A percentile compares a stretch with the other conserved stretches of the same genome.
phyloP scores from a whole-genome alignment of 768 basidiomycete species.

The Termitomyces bulborhizus region DNA sequence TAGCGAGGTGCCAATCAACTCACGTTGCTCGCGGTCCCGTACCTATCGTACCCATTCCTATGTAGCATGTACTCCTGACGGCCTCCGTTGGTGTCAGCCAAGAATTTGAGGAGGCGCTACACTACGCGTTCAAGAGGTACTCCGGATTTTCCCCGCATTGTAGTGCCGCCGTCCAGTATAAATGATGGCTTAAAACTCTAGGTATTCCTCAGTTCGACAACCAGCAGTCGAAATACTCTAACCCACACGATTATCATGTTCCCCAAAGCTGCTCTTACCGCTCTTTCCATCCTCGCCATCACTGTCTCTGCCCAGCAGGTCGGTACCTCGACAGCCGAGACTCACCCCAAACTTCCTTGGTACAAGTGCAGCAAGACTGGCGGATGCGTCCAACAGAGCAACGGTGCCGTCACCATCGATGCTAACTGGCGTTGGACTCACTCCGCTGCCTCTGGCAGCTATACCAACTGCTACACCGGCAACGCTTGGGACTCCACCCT shows the following conservation, averaged over 20 bases:
- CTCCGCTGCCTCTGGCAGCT: constrained; percentile 19
- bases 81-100: neutral
- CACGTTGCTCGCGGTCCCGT: neutral
- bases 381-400: constrained; percentile 30
- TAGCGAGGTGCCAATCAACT: neutral
- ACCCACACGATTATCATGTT: constrained; percentile 24
- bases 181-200: neutral
- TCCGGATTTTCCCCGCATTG: constrained; percentile 6
- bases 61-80: neutral
- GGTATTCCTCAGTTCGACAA: neutral
- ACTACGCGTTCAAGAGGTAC: neutral
- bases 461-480: constrained; percentile 48
- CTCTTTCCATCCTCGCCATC: constrained; percentile 26
- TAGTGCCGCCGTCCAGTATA: neutral
- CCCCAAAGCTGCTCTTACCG: constrained; percentile 30
- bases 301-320: constrained; percentile 34
- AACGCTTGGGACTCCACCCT: constrained; percentile 47
- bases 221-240: neutral
- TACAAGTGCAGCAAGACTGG: constrained; percentile 38
- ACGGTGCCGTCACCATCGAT: constrained; percentile 41
- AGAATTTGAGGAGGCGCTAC: neutral
- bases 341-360: constrained; percentile 25
- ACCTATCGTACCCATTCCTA: neutral
- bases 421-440: constrained; percentile 55
- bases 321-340: constrained; percentile 36